phyloP scores from a whole-genome alignment of 345 rosid genomes.

The Noccaea caerulescens region DNA sequence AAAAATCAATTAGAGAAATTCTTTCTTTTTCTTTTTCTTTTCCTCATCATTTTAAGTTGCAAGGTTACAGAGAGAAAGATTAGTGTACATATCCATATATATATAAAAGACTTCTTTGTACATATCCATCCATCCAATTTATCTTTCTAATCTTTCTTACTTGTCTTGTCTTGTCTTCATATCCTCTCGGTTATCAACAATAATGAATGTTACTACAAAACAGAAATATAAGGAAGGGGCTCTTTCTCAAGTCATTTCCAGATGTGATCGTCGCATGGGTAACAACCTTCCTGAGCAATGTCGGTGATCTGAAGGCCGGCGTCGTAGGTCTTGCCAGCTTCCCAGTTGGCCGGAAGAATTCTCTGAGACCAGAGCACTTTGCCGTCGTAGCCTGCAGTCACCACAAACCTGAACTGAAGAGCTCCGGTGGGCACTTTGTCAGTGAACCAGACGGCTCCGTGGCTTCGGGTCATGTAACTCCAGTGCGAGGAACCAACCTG shows the following conservation, averaged over 20 bases:
- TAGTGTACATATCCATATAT: conserved; percentile 11
- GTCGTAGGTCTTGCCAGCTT: conserved; percentile 60
- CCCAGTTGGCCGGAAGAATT: conserved; percentile 80
- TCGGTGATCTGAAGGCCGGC: conserved; percentile 77
- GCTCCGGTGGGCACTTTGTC: conserved; percentile 72
- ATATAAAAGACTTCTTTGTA: conserved; percentile 15
- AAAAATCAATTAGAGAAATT: too few species aligned
- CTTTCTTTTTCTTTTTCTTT: background rate
- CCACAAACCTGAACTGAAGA: conserved; percentile 74
- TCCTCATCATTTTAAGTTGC: conserved; percentile 1
- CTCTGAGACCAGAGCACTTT: conserved; percentile 73
- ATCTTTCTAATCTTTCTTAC: background rate
- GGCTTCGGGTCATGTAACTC: conserved; percentile 68
- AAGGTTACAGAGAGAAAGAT: conserved; percentile 29
- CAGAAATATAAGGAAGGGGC: background rate
- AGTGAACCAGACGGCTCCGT: conserved; percentile 85
- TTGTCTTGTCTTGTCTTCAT: background rate
- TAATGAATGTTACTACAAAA: background rate
- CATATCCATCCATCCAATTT: conserved; percentile 9
- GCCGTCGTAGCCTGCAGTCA: conserved; percentile 84
- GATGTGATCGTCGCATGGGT: conserved; percentile 55
- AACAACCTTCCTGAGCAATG: conserved; percentile 87
- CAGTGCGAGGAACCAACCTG: conserved; percentile 71
- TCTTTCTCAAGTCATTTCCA: conserved; percentile 49
- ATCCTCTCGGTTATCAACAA: background rate